These are phyloP conservation scores for Neopestalotiopsis clavispora DNA, from an alignment of 2,329 filamentous ascomycete species.

Conservation along the genomic window DNA sequence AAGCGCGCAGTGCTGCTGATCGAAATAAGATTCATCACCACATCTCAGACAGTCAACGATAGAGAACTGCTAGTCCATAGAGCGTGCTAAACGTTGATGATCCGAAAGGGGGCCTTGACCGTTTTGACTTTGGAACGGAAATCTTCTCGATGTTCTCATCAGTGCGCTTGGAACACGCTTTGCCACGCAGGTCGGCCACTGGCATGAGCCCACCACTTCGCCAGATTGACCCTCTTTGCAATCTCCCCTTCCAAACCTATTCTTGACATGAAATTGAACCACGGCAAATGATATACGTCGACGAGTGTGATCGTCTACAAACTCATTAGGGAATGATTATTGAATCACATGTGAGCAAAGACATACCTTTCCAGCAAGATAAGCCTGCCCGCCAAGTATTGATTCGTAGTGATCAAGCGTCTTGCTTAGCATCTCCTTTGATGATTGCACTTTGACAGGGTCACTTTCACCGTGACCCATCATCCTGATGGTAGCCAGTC, in stretches of 20 bases:
- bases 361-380: not conserved
- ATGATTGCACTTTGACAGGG: not conserved
- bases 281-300: not conserved
- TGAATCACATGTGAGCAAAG: not conserved
- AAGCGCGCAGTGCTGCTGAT: too few species aligned
- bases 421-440: not conserved
- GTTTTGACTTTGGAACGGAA: too few species aligned
- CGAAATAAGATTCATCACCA: too few species aligned
- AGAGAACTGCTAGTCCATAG: too few species aligned
- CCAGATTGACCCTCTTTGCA: not conserved
- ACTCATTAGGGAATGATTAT: not conserved
- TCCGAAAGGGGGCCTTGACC: too few species aligned
- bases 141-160: not conserved
- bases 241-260: not conserved
- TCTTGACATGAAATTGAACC: not conserved
- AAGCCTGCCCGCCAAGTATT: not conserved
- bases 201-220: not conserved
- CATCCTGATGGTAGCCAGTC: not conserved
- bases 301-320: not conserved
- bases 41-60: too few species aligned
- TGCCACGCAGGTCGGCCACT: not conserved
- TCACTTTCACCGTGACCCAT: conserved; percentile 1
- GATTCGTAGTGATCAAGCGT: not conserved
- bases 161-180: not conserved
- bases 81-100: too few species aligned